Evolutionary conservation across 805 yeast genomes (phyloP).

Genomic region (Candida montana): DNA sequence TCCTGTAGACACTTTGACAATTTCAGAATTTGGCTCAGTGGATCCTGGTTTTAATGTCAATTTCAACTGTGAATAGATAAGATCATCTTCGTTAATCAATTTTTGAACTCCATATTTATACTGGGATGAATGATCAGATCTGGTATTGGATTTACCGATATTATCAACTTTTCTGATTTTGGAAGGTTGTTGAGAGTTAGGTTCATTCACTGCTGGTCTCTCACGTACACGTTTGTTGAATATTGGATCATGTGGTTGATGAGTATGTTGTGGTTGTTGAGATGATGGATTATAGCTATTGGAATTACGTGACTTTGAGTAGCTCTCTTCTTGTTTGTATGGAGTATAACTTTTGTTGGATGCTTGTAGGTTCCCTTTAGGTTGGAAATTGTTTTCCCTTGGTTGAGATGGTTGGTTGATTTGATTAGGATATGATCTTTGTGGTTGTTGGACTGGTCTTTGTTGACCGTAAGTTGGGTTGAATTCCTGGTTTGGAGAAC

Average conservation of each 20-base stretch:
- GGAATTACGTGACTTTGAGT: no score
- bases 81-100: conserved; percentile 5
- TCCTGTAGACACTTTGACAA: conserved; percentile 2
- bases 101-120: not conserved
- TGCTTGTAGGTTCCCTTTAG: no score
- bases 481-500: no score
- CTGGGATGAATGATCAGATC: not conserved
- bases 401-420: no score
- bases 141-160: not conserved
- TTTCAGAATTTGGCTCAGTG: not conserved
- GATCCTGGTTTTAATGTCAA: not conserved
- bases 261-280: no score
- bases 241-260: not conserved
- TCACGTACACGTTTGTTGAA: not conserved
- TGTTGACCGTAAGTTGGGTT: no score
- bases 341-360: not conserved
- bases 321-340: not conserved
- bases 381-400: no score
- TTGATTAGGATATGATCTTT: no score
- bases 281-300: no score
- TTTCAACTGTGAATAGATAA: conserved; percentile 1
- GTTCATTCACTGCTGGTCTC: no score
- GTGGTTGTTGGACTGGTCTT: no score
- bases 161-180: not conserved
- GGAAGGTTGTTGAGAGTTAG: not conserved